These are phyloP conservation scores for Globisporangium perplexum DNA, from an alignment of 352 stramenopile species.

Conservation along the genomic window DNA sequence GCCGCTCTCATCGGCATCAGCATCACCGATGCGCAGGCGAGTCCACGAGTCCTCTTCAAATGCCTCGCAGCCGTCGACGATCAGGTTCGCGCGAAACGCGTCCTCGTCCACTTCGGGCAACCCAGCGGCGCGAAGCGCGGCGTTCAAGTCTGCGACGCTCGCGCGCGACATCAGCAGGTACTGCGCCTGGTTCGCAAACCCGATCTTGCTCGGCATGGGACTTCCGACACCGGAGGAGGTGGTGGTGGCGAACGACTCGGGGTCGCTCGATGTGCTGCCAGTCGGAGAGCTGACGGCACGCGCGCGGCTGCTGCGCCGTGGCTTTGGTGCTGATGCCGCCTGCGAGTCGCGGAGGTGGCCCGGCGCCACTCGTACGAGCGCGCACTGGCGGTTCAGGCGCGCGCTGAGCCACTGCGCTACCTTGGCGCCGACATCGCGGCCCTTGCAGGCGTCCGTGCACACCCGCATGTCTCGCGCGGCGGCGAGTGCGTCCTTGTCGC, in stretches of 20 bases:
- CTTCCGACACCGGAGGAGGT: neutral
- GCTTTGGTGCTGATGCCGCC: conserved; percentile 12
- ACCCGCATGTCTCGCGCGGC: conserved; percentile 35
- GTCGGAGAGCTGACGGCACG: conserved; percentile 1
- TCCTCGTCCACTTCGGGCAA: conserved; percentile 44
- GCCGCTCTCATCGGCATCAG: neutral
- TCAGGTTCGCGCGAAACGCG: conserved; percentile 69
- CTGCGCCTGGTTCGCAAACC: conserved; percentile 73
- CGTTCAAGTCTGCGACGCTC: conserved; percentile 51
- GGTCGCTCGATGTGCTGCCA: neutral
- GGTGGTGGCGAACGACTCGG: neutral
- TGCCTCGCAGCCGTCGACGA: conserved; percentile 53
- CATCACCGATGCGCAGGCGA: conserved; percentile 24
- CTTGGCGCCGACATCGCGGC: conserved; percentile 35
- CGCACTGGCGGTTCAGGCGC: conserved; percentile 52
- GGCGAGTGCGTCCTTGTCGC: conserved; percentile 13
- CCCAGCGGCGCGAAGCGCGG: conserved; percentile 23
- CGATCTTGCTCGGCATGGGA: conserved; percentile 28
- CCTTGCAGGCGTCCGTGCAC: conserved; percentile 49
- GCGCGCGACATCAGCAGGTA: conserved; percentile 57
- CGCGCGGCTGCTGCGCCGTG: neutral
- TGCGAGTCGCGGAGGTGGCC: conserved; percentile 32
- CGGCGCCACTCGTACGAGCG: conserved; percentile 58
- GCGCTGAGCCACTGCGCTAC: conserved; percentile 64
- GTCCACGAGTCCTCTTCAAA: conserved; percentile 79